Conservation (phyloP, 2,329 filamentous ascomycete genomes). For the Aureobasidium subglaciale region DNA sequence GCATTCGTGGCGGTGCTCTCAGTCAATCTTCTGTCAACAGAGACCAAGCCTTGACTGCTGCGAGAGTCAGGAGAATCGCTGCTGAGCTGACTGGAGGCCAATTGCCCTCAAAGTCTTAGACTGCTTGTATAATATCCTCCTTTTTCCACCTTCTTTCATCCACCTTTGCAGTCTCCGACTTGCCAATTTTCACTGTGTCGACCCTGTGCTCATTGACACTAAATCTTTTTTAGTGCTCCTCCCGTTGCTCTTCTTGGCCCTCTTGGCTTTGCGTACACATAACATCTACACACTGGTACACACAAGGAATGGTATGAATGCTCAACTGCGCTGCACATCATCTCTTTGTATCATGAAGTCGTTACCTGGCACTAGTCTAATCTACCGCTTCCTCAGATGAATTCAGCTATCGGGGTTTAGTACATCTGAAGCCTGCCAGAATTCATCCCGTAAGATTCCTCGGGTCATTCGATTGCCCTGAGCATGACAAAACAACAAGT, state of each 20-base stretch:
- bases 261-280: too few species aligned
- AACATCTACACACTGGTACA: too few species aligned
- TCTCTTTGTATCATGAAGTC: too few species aligned
- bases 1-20: conserved; percentile 25
- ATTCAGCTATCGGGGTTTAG: too few species aligned
- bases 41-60: conserved; percentile 30
- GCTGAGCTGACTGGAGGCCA: conserved; percentile 63
- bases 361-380: too few species aligned
- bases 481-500: background rate
- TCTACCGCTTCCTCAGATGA: too few species aligned
- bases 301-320: too few species aligned
- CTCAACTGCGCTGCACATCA: too few species aligned
- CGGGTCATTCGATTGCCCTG: background rate
- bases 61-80: conserved; percentile 56
- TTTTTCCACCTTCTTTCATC: background rate
- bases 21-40: conserved; percentile 18
- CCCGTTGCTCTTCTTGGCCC: too few species aligned
- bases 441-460: background rate
- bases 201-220: too few species aligned
- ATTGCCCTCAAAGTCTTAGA: conserved; percentile 29
- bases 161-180: background rate
- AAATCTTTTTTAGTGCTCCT: too few species aligned
- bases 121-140: conserved; percentile 11
- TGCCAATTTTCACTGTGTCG: background rate
- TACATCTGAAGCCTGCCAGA: background rate